phyloP scores from a whole-genome alignment of 805 yeast species.

The Metschnikowia colocasiae region DNA sequence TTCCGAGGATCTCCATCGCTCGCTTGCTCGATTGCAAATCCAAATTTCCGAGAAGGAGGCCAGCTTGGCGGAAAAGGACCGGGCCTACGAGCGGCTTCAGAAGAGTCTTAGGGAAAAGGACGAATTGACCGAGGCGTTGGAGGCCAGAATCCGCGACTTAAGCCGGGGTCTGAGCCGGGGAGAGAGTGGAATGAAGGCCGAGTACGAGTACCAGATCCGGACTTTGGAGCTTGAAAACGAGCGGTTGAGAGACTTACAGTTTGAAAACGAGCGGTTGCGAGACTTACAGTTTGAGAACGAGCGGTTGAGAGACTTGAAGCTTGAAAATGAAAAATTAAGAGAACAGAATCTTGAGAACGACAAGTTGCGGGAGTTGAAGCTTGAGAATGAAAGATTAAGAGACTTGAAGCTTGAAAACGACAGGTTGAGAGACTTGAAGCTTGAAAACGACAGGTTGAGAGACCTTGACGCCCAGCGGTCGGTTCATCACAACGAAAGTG shows the following conservation, averaged over 20 bases:
- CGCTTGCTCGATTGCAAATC: constrained; percentile 38
- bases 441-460: no score
- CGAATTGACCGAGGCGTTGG: constrained; percentile 30
- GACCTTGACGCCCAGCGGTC: no score
- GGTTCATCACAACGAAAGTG: neutral
- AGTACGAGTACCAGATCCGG: constrained; percentile 11
- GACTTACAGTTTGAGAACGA: neutral
- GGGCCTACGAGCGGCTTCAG: constrained; percentile 18
- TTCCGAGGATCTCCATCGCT: constrained; percentile 18
- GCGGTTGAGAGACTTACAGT: constrained; percentile 19
- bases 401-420: no score
- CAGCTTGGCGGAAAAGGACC: constrained; percentile 20
- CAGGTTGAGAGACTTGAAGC: no score
- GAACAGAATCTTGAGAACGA: constrained; percentile 36
- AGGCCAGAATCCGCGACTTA: constrained; percentile 30
- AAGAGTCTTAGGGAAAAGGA: constrained; percentile 32
- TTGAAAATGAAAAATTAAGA: constrained; percentile 37
- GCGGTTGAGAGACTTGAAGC: constrained; percentile 19
- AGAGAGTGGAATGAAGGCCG: constrained; percentile 7
- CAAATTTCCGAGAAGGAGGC: constrained; percentile 19
- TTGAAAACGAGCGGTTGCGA: constrained; percentile 27
- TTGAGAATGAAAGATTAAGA: no score
- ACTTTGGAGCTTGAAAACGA: constrained; percentile 35
- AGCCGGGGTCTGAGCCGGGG: constrained; percentile 14
- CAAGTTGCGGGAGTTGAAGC: constrained; percentile 28